phyloP scores from a whole-genome alignment of 148 eudicot species.

The Fagopyrum esculentum region DNA sequence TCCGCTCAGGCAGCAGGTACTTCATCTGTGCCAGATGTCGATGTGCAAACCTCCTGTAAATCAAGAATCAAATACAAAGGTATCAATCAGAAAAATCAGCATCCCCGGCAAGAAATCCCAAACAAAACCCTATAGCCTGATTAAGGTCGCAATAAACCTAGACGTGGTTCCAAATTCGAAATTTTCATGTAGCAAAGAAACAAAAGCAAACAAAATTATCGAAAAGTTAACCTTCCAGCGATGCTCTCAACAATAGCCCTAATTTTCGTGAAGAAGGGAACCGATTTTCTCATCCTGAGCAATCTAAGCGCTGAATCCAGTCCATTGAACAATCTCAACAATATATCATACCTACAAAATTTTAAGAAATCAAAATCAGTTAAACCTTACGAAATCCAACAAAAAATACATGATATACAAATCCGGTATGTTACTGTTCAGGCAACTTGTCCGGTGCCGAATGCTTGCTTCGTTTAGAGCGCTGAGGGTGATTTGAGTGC shows the following conservation, averaged over 20 bases:
- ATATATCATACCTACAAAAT: constrained; percentile 47
- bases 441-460: constrained; percentile 1
- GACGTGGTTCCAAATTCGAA: not conserved
- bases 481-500: constrained; percentile 1
- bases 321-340: constrained; percentile 54
- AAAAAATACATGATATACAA: not conserved
- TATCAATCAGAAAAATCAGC: not conserved
- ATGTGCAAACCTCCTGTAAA: constrained; percentile 67
- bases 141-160: constrained; percentile 1
- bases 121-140: not conserved
- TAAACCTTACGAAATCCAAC: not conserved
- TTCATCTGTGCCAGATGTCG: constrained; percentile 76
- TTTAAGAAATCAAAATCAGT: not conserved
- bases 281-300: constrained; percentile 49
- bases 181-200: not conserved
- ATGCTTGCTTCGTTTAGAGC: not conserved
- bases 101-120: not conserved
- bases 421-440: constrained; percentile 10
- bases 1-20: constrained; percentile 68
- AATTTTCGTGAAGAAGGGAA: constrained; percentile 49
- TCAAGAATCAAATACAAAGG: constrained; percentile 10
- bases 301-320: constrained; percentile 61
- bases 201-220: not conserved
- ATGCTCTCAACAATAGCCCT: constrained; percentile 52
- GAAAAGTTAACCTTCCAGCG: constrained; percentile 42